Evolutionary conservation across 2,329 filamentous ascomycete species (phyloP), one percentile per base, ranked within the genome.

Genomic region (Tolypocladium ophioglossoides): DNA sequence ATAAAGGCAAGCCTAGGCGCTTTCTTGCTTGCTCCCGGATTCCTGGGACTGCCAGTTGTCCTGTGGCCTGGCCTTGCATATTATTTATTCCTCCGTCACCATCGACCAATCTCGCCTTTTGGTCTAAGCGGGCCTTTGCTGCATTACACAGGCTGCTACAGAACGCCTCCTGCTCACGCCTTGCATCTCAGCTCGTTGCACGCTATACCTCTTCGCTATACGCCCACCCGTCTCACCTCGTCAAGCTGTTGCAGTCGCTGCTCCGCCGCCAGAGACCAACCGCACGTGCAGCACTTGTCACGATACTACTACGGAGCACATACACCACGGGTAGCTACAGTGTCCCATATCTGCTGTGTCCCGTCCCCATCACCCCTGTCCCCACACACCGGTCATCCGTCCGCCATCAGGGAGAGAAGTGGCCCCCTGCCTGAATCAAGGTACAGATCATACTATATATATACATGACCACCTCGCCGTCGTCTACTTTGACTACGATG

Each of bases 381-480:
- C 27, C 44, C 44, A 47, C 44, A 32, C 44, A n/a, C 27, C 27
- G 24, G 44, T 3, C 44, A 32, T 10, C 44, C 16, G 10, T 32
- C 27, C 9, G 27, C 27, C 44, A 27, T 32, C 44, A 9, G 32
- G 24, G 18, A 32, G 10, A 46, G 34, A 35, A 35, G 44, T 44
- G 40, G 40, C 27, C 40, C 40, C 27, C 22, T 16, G 39, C 39
- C 20, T 20, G 20, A 22, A 27, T 27, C 40, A 14, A 30, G 44
- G 44, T 2, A 12, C 44, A 47, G 24, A 1, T 27, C 44, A 35
- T 40, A 54, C 50, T 50, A 44, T 56, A 58, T 56, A 58, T 55
- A 60, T 59, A 57, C 57, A 61, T 59, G 56, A 54, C 53, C 51
- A 41, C 44, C 50, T 54, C 52, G 49, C 56, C 41, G 44, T 50